Conservation (phyloP, 768 basidiomycete species). For the Auricularia sp. region DNA sequence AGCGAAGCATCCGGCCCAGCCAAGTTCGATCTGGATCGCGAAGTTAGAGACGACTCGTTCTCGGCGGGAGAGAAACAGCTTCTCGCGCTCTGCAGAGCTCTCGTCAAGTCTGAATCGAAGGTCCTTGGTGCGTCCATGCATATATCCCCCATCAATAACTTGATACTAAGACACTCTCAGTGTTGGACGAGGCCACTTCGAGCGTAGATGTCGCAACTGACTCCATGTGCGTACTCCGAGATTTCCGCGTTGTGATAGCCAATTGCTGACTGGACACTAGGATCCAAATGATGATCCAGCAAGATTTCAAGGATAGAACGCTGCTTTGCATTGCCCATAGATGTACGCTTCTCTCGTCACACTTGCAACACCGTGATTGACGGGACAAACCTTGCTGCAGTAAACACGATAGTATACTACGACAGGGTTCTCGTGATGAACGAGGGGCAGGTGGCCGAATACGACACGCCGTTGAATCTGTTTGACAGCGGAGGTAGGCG, state of each 20-base stretch:
- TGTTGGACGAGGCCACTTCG: slow-evolving; percentile 49
- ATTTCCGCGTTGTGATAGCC: not conserved
- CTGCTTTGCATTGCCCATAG: slow-evolving; percentile 49
- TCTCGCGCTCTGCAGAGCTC: slow-evolving; percentile 48
- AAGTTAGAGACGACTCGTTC: slow-evolving; percentile 57
- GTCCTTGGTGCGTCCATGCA: slow-evolving; percentile 26
- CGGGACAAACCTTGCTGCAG: not conserved
- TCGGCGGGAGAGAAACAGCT: slow-evolving; percentile 60
- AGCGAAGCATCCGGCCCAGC: slow-evolving; percentile 23
- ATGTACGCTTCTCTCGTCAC: slow-evolving; percentile 33
- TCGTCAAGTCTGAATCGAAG: slow-evolving; percentile 44
- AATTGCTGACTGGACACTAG: slow-evolving; percentile 23
- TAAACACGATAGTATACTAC: slow-evolving; percentile 40
- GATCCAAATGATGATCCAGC: slow-evolving; percentile 55
- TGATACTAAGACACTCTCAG: slow-evolving; percentile 21
- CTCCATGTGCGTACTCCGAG: slow-evolving; percentile 23
- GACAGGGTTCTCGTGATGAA: slow-evolving; percentile 69
- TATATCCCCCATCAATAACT: slow-evolving; percentile 22
- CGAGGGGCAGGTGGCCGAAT: slow-evolving; percentile 56
- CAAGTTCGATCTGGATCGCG: slow-evolving; percentile 59
- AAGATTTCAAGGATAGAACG: slow-evolving; percentile 45
- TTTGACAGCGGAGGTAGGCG: slow-evolving; percentile 37
- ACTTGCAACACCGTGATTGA: slow-evolving; percentile 7
- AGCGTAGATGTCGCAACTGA: slow-evolving; percentile 56
- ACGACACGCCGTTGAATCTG: slow-evolving; percentile 60